phyloP scores from a whole-genome alignment of 140 eudicot species.

The Cichorium intybus region DNA sequence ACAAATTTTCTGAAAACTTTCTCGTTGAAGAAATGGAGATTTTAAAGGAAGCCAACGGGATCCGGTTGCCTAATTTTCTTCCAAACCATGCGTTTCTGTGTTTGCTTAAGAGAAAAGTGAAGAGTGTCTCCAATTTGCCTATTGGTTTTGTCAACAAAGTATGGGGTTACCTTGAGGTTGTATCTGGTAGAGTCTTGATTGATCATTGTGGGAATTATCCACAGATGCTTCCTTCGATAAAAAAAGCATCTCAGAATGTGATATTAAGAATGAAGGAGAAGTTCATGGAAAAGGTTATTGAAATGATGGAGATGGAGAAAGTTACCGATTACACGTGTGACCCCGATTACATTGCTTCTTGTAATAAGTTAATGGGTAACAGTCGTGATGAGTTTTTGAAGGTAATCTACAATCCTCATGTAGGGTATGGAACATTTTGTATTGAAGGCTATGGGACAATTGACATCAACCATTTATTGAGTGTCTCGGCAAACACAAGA shows the following conservation, averaged over 20 bases:
- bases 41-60: slow-evolving; percentile 38
- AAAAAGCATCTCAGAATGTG: slow-evolving; percentile 29
- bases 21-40: slow-evolving; percentile 32
- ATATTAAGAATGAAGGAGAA: slow-evolving; percentile 17
- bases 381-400: not conserved
- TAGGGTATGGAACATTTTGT: no score
- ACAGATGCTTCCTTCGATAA: slow-evolving; percentile 24
- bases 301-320: slow-evolving; percentile 36
- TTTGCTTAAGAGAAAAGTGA: slow-evolving; percentile 20
- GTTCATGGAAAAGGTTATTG: slow-evolving; percentile 24
- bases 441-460: slow-evolving; percentile 17
- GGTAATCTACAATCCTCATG: not conserved
- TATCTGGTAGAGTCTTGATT: slow-evolving; percentile 18
- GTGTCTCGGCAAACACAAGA: not conserved
- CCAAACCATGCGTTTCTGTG: slow-evolving; percentile 20
- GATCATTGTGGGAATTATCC: slow-evolving; percentile 40
- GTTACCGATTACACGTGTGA: slow-evolving; percentile 36
- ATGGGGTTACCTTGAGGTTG: slow-evolving; percentile 40
- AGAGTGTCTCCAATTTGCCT: slow-evolving; percentile 18
- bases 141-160: slow-evolving; percentile 28
- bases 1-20: slow-evolving; percentile 17
- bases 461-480: slow-evolving; percentile 7
- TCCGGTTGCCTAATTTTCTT: slow-evolving; percentile 33
- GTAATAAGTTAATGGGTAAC: slow-evolving; percentile 23
- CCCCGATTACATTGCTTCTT: slow-evolving; percentile 23